Evolutionary conservation across 2,329 filamentous ascomycete genomes (phyloP).

Genomic region (Drechslerella coelobrocha): DNA sequence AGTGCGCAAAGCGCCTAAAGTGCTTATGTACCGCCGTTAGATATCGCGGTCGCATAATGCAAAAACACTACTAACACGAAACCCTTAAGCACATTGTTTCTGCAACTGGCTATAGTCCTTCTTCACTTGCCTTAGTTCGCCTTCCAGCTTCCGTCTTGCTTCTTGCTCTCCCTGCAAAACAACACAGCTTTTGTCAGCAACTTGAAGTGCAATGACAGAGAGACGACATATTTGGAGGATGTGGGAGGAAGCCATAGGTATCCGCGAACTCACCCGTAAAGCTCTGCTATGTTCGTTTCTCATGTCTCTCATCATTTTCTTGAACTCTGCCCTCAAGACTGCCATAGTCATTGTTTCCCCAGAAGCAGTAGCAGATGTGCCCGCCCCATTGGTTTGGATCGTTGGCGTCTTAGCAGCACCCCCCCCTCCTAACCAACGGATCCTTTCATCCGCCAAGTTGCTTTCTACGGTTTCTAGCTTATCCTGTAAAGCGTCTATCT

Average conservation of each 20-base stretch:
- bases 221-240: neutral
- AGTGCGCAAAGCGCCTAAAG: too few species aligned
- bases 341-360: slow-evolving; percentile 70
- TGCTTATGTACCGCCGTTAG: too few species aligned
- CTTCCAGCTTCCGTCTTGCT: slow-evolving; percentile 72
- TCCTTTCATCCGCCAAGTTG: slow-evolving; percentile 71
- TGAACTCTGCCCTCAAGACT: slow-evolving; percentile 76
- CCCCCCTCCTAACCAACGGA: slow-evolving; percentile 68
- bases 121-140: slow-evolving; percentile 65
- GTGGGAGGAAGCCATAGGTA: too few species aligned
- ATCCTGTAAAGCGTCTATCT: slow-evolving; percentile 70
- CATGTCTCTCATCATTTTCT: slow-evolving; percentile 80
- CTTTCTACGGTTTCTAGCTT: slow-evolving; percentile 69
- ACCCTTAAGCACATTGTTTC: slow-evolving; percentile 2
- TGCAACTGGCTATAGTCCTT: slow-evolving; percentile 57
- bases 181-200: neutral
- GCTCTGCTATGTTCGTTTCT: slow-evolving; percentile 70
- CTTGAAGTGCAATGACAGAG: neutral
- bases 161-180: slow-evolving; percentile 71
- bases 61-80: neutral
- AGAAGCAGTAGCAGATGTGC: slow-evolving; percentile 53
- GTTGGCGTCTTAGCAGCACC: slow-evolving; percentile 61
- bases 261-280: slow-evolving; percentile 66
- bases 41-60: too few species aligned
- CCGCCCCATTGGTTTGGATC: slow-evolving; percentile 56